phyloP scores from a whole-genome alignment of 208 protist species.

The Leishmania aethiopica region DNA sequence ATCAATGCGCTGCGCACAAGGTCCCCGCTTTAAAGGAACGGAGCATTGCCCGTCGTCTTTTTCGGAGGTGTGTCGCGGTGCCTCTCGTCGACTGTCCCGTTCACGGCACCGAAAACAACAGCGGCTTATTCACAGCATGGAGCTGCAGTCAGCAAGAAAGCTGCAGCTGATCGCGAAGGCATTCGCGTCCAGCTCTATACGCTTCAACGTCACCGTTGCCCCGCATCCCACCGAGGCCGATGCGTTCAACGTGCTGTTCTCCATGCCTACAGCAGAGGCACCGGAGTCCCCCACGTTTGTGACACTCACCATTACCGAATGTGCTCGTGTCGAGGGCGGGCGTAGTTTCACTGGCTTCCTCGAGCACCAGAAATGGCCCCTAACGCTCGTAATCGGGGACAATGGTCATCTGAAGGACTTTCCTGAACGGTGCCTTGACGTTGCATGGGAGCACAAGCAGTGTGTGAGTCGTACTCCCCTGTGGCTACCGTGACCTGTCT shows the following conservation, averaged over 20 bases:
- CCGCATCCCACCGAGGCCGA: conserved; percentile 37
- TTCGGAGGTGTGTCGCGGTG: too few species aligned
- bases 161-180: conserved; percentile 44
- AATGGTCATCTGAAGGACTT: conserved; percentile 26
- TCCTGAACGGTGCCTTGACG: conserved; percentile 42
- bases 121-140: not conserved
- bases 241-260: conserved; percentile 60
- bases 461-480: conserved; percentile 19
- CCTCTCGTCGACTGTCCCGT: not conserved
- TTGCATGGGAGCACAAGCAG: conserved; percentile 49
- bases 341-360: conserved; percentile 31
- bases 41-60: not conserved
- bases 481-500: conserved; percentile 18
- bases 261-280: conserved; percentile 49
- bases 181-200: conserved; percentile 35
- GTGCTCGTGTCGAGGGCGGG: not conserved
- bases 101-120: not conserved
- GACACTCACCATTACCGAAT: conserved; percentile 30
- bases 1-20: not conserved
- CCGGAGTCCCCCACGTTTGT: conserved; percentile 64
- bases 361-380: conserved; percentile 37
- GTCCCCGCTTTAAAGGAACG: not conserved
- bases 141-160: conserved; percentile 6
- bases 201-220: conserved; percentile 63
- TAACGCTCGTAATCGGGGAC: conserved; percentile 30